phyloP scores from a whole-genome alignment of 441 rosid genomes.

The Erodium texanum region DNA sequence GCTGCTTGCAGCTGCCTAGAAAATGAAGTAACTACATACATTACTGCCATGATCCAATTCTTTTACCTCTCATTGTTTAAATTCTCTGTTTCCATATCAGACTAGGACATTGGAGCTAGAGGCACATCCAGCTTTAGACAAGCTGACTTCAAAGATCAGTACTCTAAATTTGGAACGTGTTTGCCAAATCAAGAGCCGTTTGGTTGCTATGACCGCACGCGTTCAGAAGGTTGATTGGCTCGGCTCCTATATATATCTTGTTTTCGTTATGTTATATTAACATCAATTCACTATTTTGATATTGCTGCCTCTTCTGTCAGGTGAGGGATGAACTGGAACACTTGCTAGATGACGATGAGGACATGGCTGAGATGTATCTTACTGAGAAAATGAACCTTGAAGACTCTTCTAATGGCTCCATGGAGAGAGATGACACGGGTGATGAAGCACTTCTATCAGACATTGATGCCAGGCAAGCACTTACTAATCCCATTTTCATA shows the following conservation, averaged over 20 bases:
- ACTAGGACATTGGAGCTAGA: slow-evolving; percentile 69
- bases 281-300: background rate
- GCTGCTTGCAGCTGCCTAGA: slow-evolving; percentile 82
- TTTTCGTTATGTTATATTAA: background rate
- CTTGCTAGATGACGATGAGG: slow-evolving; percentile 82
- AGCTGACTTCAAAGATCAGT: slow-evolving; percentile 85
- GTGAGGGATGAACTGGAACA: slow-evolving; percentile 80
- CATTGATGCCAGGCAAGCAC: slow-evolving; percentile 52
- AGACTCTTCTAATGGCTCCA: slow-evolving; percentile 48
- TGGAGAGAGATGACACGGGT: slow-evolving; percentile 37
- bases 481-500: slow-evolving; percentile 11
- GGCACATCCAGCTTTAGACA: slow-evolving; percentile 84
- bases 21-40: slow-evolving; percentile 41
- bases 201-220: slow-evolving; percentile 85
- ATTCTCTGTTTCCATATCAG: slow-evolving; percentile 28
- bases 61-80: slow-evolving; percentile 4
- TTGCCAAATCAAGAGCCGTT: slow-evolving; percentile 77
- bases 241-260: background rate
- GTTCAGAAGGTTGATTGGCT: slow-evolving; percentile 68
- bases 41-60: slow-evolving; percentile 6
- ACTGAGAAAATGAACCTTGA: slow-evolving; percentile 60
- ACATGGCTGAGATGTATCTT: slow-evolving; percentile 94
- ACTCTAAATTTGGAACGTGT: slow-evolving; percentile 85
- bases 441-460: slow-evolving; percentile 41
- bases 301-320: slow-evolving; percentile 24